Evolutionary conservation across 345 rosid species (phyloP), one percentile per base, ranked within the genome.

Genomic region (Ceriops zippeliana): DNA sequence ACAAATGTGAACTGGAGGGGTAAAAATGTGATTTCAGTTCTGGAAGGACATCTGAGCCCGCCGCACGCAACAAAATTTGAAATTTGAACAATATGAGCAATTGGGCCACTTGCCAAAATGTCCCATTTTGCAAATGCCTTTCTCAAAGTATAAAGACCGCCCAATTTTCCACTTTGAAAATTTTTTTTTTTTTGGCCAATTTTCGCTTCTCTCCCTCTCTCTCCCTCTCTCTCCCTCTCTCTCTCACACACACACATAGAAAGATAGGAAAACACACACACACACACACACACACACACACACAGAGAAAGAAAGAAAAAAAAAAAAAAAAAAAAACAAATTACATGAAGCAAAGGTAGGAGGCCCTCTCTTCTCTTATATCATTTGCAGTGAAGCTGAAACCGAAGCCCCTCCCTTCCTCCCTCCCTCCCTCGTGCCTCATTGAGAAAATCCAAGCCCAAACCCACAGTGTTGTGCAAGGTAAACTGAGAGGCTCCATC

Each of bases 101-200:
- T 6, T 10, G 26, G 21, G 4, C 61, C 63, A 66, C 34, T 63
- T 52, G 54, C 51, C 42, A 46, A 30, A 52, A 0, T 1, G 26
- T 24, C 1, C 26, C 26, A 24, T 24, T 24, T 24, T 24, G 26
- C 24, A 24, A 58, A 46, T 7, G 3, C 46, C 10, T 0, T 1
- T 13, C 13, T 3, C 4, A 2, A 13, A 42, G 49, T 13, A 13
- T 13, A 2, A 2, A 74, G 17, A 63, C 86, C 84, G 84, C 84
- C 83, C 77, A 68, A 57, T 46, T 58, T 52, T 38, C 73, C 65
- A 58, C 37, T 78, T 76, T 21, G 69, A 75, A 77, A 75, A n/a
- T n/a, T n/a, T 13, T 66, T 49, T 78, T 61, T 24, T 24, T 24
- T 24, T 24, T 0, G 26, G 78, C 81, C 76, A 62, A 60, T 58